These are phyloP conservation scores for Botrytis pseudocinerea DNA, from an alignment of 2,329 filamentous ascomycete genomes.

Conservation along the genomic window DNA sequence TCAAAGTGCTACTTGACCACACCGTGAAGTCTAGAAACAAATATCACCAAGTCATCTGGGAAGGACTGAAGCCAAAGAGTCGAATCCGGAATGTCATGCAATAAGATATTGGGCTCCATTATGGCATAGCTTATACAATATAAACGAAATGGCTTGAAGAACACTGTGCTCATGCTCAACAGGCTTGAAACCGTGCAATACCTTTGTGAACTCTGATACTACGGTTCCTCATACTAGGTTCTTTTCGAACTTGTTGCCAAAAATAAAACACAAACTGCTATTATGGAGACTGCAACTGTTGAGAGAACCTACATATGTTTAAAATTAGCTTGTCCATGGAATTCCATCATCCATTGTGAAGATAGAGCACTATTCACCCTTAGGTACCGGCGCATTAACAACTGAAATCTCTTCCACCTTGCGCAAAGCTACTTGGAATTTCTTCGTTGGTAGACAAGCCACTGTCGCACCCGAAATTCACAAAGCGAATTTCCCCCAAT, in stretches of 20 bases:
- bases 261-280: constrained; percentile 65
- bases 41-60: constrained; percentile 82
- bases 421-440: not conserved
- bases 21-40: constrained; percentile 89
- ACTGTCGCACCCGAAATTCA: not conserved
- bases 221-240: constrained; percentile 10
- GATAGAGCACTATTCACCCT: not conserved
- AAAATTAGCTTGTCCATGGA: not conserved
- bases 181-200: constrained; percentile 70
- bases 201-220: constrained; percentile 19
- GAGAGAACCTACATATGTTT: constrained; percentile 57
- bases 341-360: not conserved
- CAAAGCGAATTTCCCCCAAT: not conserved
- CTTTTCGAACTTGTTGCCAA: constrained; percentile 48
- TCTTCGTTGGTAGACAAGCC: not conserved
- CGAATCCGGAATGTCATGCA: constrained; percentile 85
- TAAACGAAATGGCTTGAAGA: constrained; percentile 75
- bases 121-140: constrained; percentile 69
- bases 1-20: constrained; percentile 67
- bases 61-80: constrained; percentile 72
- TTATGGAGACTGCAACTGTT: constrained; percentile 61
- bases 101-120: constrained; percentile 71
- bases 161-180: constrained; percentile 86
- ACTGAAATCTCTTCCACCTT: not conserved
- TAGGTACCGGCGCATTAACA: not conserved